Percentiles rank a stretch among this genome's conserved stretches.
phyloP scores from a whole-genome alignment of 495 filamentous ascomycete species.

The Penicillium canariense region DNA sequence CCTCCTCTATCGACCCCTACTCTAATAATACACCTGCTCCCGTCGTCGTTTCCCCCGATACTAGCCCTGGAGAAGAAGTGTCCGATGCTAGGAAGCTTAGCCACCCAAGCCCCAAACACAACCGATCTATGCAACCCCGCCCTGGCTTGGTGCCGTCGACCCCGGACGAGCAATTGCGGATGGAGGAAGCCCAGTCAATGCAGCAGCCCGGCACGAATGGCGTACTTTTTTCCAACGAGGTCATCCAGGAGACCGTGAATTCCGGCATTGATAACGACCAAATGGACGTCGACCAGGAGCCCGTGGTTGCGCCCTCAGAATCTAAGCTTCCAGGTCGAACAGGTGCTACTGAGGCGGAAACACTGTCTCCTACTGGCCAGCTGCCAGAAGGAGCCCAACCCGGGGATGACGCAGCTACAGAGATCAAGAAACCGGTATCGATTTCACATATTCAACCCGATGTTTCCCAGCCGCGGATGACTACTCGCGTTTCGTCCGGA shows the following conservation, averaged over 20 bases:
- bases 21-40: constrained; percentile 44
- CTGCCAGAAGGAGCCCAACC: constrained; percentile 7
- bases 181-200: constrained; percentile 49
- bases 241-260: constrained; percentile 26
- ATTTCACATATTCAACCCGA: constrained; percentile 24
- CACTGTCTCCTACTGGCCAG: constrained; percentile 17
- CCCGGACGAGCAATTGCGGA: constrained; percentile 48
- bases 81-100: constrained; percentile 25
- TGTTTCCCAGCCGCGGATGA: constrained; percentile 51
- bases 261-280: constrained; percentile 18
- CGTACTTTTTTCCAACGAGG: constrained; percentile 24
- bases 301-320: constrained; percentile 9
- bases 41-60: constrained; percentile 39
- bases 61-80: constrained; percentile 41
- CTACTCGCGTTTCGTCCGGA: constrained; percentile 62
- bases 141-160: constrained; percentile 38
- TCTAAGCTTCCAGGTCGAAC: constrained; percentile 13
- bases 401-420: constrained; percentile 10
- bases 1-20: constrained; percentile 43
- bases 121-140: constrained; percentile 18
- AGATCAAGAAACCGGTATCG: constrained; percentile 14
- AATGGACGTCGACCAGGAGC: constrained; percentile 24
- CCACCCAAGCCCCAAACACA: constrained; percentile 24
- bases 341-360: constrained; percentile 8
- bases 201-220: constrained; percentile 26